phyloP scores from a whole-genome alignment of 441 rosid species.

The Corymbia citriodora region DNA sequence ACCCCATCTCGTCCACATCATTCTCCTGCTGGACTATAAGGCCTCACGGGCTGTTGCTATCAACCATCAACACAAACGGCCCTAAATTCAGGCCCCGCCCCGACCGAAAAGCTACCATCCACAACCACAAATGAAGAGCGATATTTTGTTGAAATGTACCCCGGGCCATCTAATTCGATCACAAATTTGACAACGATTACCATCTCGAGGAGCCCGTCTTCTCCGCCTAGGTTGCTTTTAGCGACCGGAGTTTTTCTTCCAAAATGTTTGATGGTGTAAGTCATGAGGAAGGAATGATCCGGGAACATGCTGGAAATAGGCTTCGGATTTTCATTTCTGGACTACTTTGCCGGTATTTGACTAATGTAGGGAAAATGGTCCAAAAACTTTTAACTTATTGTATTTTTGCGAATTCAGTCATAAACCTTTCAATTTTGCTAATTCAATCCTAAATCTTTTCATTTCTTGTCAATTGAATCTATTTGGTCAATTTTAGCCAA shows the following conservation, averaged over 20 bases:
- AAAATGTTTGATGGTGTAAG: neutral
- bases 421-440: too few relatives aligned
- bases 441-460: too few relatives aligned
- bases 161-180: too few relatives aligned
- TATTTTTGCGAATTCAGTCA: too few relatives aligned
- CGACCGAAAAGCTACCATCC: neutral
- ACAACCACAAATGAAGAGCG: too few relatives aligned
- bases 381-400: too few relatives aligned
- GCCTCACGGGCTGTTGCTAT: fast-evolving
- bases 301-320: fast-evolving
- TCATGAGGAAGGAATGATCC: neutral
- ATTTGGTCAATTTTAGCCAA: too few relatives aligned
- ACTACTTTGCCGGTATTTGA: neutral
- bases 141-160: too few relatives aligned
- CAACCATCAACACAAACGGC: fast-evolving
- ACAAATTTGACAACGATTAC: too few relatives aligned
- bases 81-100: neutral
- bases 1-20: neutral
- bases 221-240: neutral
- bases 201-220: neutral
- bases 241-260: fast-evolving
- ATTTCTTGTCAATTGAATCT: too few relatives aligned
- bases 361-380: neutral
- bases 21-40: fast-evolving
- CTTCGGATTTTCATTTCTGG: fast-evolving